Percentiles rank a stretch among this genome's conserved stretches.
These are phyloP conservation scores for Phlebiopsis gigantea DNA, from an alignment of 768 basidiomycete species.

Conservation along the genomic window DNA sequence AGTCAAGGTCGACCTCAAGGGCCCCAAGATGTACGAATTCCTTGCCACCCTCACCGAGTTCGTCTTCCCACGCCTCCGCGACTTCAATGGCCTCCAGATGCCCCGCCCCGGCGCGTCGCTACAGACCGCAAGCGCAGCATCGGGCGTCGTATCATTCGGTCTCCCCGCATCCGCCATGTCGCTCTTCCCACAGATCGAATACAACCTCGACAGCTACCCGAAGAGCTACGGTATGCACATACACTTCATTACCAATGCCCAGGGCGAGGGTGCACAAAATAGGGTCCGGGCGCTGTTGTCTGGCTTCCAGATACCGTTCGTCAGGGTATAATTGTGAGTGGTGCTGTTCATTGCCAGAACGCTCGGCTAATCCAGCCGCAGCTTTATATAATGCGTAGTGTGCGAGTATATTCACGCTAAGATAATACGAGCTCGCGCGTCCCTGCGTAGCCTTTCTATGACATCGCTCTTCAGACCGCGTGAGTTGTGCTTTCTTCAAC, in stretches of 20 bases:
- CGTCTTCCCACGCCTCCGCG: constrained; percentile 89
- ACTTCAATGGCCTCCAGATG: constrained; percentile 79
- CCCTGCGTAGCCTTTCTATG: neutral
- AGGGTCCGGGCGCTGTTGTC: constrained; percentile 81
- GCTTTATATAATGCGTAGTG: neutral
- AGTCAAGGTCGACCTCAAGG: constrained; percentile 86
- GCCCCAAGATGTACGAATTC: constrained; percentile 94
- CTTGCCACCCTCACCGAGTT: constrained; percentile 85
- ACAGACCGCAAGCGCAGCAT: constrained; percentile 69
- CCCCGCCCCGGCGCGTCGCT: constrained; percentile 68
- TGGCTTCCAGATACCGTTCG: constrained; percentile 90
- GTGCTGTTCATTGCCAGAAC: neutral
- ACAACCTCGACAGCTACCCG: constrained; percentile 88
- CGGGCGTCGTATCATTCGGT: constrained; percentile 88
- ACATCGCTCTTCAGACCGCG: neutral
- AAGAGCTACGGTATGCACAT: constrained; percentile 87
- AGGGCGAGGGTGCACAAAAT: constrained; percentile 87
- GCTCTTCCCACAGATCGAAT: constrained; percentile 94
- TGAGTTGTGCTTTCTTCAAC: neutral
- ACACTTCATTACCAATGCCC: constrained; percentile 86
- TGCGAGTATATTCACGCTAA: neutral
- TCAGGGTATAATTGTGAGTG: constrained; percentile 29
- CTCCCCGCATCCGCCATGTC: constrained; percentile 79
- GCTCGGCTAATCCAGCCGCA: neutral
- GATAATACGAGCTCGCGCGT: neutral